Base-by-base conservation (phyloP, 345 rosid species). In the Viola odorata region DNA sequence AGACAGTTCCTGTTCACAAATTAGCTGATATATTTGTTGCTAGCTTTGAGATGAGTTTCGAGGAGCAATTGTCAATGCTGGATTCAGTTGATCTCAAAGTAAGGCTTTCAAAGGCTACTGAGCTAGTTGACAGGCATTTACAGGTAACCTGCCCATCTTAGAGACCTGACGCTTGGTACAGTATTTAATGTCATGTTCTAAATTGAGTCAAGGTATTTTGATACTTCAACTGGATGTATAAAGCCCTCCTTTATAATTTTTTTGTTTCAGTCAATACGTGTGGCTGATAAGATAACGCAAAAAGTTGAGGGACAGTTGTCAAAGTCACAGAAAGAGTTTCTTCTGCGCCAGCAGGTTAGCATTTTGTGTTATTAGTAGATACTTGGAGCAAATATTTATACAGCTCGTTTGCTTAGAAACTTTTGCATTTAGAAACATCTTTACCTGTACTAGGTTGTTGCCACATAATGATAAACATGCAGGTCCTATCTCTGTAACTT, bases 1-100 rank as follows among this genome's bases (percentile, higher is more conserved):
- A 94, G 81, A 94, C 99, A 0, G 89, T 94, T 75, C 96, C 99
- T 23, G 78, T 94, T 71, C 96, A 94, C 79, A 94, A 90, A 66
- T 80, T 94, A 79, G 99, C 99, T 38, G 99, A 94, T 77, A 94
- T 94, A 73, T 94, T 94, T 88, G 99, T 90, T 72, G 99, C 96
- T 65, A 94, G 99, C 72, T 94, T 94, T 67, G 99, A 94, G 84
- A 88, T 94, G 79, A 88, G 97, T 78, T 88, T 94, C 58, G 97
- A 94, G 67, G 99, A 94, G 84, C 97, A 94, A 75, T 72, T 94
- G 63, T 81, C 83, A 58, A 94, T 94, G 97, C 58, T 94, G 75
- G 99, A 94, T 80, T 86, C 97, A 55, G 88, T 88, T 75, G 99
- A 94, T 77, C 83, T 84, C 42, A 94, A 94, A 86, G 82, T 82